Evolutionary conservation across 2,329 filamentous ascomycete genomes (phyloP).

Genomic region (Harringtonia aguacate): DNA sequence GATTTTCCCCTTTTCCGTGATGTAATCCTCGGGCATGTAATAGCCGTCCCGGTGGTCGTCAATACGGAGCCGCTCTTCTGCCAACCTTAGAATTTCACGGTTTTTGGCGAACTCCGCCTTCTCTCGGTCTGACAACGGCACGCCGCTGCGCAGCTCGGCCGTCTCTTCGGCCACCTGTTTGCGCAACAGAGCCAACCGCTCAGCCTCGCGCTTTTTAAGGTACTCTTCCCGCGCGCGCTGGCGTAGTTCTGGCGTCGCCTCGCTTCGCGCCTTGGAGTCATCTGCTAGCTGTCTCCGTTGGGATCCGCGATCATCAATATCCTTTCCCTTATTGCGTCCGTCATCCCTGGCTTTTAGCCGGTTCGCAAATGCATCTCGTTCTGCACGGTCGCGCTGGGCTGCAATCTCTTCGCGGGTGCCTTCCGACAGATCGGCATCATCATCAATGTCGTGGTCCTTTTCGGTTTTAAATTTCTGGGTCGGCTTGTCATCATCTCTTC

Average conservation of each 20-base stretch:
- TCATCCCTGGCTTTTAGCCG: conserved; percentile 63
- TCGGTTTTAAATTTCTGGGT: neutral
- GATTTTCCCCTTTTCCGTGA: conserved; percentile 85
- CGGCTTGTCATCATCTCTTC: neutral
- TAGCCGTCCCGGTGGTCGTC: conserved; percentile 92
- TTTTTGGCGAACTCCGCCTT: conserved; percentile 85
- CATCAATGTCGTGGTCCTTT: conserved; percentile 22
- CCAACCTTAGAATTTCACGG: conserved; percentile 66
- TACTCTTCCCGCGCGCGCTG: conserved; percentile 85
- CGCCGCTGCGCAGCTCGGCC: conserved; percentile 67
- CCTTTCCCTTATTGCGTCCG: conserved; percentile 57
- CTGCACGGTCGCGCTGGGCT: conserved; percentile 56
- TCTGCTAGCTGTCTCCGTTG: conserved; percentile 50
- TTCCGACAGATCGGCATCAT: conserved; percentile 46
- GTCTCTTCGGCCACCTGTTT: conserved; percentile 87
- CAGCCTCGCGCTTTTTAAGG: conserved; percentile 80
- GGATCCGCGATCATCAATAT: conserved; percentile 38
- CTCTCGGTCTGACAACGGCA: conserved; percentile 64
- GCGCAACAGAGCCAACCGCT: conserved; percentile 74
- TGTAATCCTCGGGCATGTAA: conserved; percentile 86
- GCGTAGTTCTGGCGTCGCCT: conserved; percentile 70
- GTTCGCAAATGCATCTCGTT: conserved; percentile 72
- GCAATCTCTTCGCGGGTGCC: conserved; percentile 46
- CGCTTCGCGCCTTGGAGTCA: conserved; percentile 54
- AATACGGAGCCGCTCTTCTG: conserved; percentile 75